These are phyloP conservation scores for Carallia brachiata DNA, from an alignment of 345 rosid species.

Conservation along the genomic window DNA sequence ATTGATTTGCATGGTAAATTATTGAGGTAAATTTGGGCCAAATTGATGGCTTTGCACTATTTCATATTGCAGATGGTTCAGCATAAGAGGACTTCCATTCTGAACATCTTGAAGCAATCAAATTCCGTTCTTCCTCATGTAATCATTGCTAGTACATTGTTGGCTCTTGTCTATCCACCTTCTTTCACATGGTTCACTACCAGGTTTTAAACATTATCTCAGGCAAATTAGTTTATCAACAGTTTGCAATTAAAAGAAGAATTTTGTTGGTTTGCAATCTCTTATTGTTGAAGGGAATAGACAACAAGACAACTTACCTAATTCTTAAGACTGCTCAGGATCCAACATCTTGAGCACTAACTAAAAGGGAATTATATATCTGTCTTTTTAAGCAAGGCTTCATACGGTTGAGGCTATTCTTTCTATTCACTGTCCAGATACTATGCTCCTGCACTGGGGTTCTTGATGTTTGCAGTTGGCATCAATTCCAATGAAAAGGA, in stretches of 20 bases:
- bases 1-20: not conserved
- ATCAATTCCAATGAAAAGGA: constrained; percentile 86
- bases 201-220: constrained; percentile 43
- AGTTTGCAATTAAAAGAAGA: not conserved
- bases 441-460: constrained; percentile 92
- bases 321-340: not conserved
- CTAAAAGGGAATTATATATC: not conserved
- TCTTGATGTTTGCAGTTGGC: constrained; percentile 98
- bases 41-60: too few species aligned
- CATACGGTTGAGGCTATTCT: not conserved
- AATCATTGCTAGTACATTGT: constrained; percentile 74
- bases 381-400: not conserved
- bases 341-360: not conserved
- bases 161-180: constrained; percentile 92
- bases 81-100: constrained; percentile 38
- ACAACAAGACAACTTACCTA: too few species aligned
- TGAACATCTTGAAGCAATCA: constrained; percentile 63
- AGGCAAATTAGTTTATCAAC: too few species aligned
- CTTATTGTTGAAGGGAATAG: too few species aligned
- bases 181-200: constrained; percentile 94
- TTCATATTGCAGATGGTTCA: too few species aligned
- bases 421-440: constrained; percentile 50
- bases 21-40: not conserved
- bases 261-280: too few species aligned
- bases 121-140: constrained; percentile 83